These are phyloP conservation scores for Massariosphaeria phaeospora DNA, from an alignment of 495 filamentous ascomycete species.

Conservation along the genomic window DNA sequence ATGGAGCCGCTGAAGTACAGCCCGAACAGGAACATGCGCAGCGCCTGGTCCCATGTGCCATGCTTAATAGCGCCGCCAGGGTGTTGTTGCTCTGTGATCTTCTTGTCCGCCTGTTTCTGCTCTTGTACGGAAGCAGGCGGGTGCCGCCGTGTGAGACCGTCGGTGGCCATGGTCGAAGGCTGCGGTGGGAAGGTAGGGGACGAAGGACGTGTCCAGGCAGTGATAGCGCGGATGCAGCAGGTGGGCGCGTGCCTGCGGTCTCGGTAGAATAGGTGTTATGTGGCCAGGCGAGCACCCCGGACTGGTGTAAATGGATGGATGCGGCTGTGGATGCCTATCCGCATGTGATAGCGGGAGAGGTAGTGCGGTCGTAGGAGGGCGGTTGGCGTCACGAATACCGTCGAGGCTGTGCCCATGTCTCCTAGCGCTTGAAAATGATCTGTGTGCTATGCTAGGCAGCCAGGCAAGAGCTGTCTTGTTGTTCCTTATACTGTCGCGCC, in stretches of 20 bases:
- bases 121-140: slow-evolving; percentile 25
- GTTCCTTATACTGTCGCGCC: no score
- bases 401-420: no score
- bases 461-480: no score
- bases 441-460: no score
- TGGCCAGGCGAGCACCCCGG: slow-evolving; percentile 1
- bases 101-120: slow-evolving; percentile 7
- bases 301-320: background rate
- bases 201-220: background rate
- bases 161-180: slow-evolving; percentile 15
- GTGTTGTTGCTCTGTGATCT: slow-evolving; percentile 39
- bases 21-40: slow-evolving; percentile 58
- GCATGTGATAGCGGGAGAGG: no score
- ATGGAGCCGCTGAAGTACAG: slow-evolving; percentile 60
- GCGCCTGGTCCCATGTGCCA: slow-evolving; percentile 57
- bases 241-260: background rate
- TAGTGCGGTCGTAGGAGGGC: no score
- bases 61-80: slow-evolving; percentile 65
- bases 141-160: slow-evolving; percentile 19
- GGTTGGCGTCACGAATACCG: no score
- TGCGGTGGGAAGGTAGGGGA: background rate
- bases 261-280: background rate
- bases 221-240: background rate
- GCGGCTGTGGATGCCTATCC: no score
- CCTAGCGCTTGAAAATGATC: no score